Conservation (phyloP, 306 rosid genomes). For the Vigna reflexopilosa region DNA sequence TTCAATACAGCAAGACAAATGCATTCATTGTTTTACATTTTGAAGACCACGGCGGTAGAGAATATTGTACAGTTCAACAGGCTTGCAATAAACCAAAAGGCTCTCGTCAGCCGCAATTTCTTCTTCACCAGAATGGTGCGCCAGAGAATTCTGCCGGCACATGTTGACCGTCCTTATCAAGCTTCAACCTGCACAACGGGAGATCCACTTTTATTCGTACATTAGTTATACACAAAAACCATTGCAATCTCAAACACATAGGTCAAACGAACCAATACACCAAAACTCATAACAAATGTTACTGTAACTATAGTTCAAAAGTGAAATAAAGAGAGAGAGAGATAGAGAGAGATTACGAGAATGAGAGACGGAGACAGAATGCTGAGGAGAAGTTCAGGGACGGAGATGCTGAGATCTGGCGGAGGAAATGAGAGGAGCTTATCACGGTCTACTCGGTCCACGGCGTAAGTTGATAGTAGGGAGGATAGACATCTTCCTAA, state of each 20-base stretch:
- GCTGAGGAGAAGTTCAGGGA: neutral
- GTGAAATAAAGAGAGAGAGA: neutral
- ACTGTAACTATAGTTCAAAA: neutral
- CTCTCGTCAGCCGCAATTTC: conserved; percentile 82
- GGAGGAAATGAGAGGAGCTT: conserved; percentile 36
- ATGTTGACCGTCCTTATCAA: conserved; percentile 46
- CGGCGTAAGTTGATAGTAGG: neutral
- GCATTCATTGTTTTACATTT: conserved; percentile 58
- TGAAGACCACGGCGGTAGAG: conserved; percentile 79
- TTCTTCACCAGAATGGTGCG: conserved; percentile 69
- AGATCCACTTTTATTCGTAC: neutral
- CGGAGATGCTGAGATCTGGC: conserved; percentile 47
- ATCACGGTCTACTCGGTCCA: conserved; percentile 23
- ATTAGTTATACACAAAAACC: neutral
- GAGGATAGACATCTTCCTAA: conserved; percentile 6
- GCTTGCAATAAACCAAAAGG: conserved; percentile 89
- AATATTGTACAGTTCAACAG: conserved; percentile 95
- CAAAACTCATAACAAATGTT: neutral
- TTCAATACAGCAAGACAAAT: conserved; percentile 12
- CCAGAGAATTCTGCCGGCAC: conserved; percentile 81
- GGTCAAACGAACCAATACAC: conserved; percentile 25
- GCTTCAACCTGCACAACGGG: conserved; percentile 36
- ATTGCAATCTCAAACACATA: conserved; percentile 27
- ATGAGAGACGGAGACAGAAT: conserved; percentile 10
- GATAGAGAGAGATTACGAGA: conserved; percentile 18